A percentile compares a stretch with the other conserved stretches of the same genome.
phyloP scores from a whole-genome alignment of 352 stramenopile species.

The Globisporangium sylvaticum region DNA sequence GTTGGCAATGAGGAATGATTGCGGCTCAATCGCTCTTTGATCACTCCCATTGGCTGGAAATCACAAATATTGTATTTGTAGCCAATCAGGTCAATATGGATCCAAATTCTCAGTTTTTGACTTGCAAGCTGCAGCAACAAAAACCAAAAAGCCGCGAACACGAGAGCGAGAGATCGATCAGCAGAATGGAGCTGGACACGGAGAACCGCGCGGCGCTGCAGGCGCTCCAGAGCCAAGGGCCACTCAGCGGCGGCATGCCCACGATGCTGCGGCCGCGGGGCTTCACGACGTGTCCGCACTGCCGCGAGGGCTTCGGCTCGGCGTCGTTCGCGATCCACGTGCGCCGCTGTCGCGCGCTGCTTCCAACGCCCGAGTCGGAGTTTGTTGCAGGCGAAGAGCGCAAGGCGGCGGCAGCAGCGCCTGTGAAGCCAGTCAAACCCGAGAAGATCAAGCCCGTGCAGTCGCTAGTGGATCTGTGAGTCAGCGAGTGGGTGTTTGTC shows the following conservation, averaged over 20 bases:
- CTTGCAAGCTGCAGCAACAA: not conserved
- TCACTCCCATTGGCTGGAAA: not conserved
- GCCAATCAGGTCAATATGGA: not conserved
- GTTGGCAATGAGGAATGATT: constrained; percentile 5
- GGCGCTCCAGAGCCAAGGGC: constrained; percentile 20
- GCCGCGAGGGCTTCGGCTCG: constrained; percentile 46
- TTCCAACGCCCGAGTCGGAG: constrained; percentile 24
- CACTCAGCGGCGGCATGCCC: constrained; percentile 2
- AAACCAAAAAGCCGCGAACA: not conserved
- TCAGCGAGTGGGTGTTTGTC: not conserved
- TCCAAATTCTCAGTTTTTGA: not conserved
- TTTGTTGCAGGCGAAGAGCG: constrained; percentile 12
- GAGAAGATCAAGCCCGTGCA: constrained; percentile 34
- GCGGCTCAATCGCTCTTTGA: not conserved
- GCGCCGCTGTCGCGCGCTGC: constrained; percentile 46
- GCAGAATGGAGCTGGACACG: constrained; percentile 20
- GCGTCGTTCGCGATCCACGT: constrained; percentile 65
- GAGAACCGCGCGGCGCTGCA: constrained; percentile 36
- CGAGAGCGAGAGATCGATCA: not conserved
- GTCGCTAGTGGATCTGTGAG: constrained; percentile 58
- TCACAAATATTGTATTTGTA: not conserved
- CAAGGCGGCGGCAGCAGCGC: constrained; percentile 1
- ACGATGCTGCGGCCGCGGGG: constrained; percentile 18
- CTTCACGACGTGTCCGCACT: constrained; percentile 46
- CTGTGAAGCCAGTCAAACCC: constrained; percentile 14